These are phyloP conservation scores for Skeletonema menzelii DNA, from an alignment of 108 stramenopile genomes.

Conservation along the genomic window DNA sequence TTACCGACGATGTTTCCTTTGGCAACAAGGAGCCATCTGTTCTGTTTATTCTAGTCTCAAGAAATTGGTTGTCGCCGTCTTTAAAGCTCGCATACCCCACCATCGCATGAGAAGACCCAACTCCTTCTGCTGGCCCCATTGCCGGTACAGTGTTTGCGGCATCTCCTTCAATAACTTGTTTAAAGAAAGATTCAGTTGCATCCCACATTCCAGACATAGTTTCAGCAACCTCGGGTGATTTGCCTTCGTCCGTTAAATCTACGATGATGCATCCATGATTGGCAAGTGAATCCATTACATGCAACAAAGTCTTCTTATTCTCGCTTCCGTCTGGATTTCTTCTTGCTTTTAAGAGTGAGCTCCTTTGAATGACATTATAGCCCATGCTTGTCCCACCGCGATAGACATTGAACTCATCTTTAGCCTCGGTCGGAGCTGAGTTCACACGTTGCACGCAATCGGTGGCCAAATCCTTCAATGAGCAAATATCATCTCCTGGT, in stretches of 20 bases:
- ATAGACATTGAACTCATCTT: conserved; percentile 52
- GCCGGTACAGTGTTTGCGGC: conserved; percentile 41
- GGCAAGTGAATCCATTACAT: conserved; percentile 88
- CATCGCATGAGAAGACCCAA: conserved; percentile 67
- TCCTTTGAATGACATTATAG: conserved; percentile 67
- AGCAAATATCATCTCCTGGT: conserved; percentile 57
- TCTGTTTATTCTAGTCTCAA: conserved; percentile 70
- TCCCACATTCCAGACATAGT: conserved; percentile 71
- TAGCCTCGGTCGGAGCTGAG: conserved; percentile 52
- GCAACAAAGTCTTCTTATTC: conserved; percentile 60
- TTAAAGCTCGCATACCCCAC: conserved; percentile 68
- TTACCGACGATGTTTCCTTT: conserved; percentile 31
- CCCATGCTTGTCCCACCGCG: conserved; percentile 59
- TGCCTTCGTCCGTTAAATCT: conserved; percentile 76
- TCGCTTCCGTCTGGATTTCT: conserved; percentile 66
- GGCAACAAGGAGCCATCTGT: conserved; percentile 57
- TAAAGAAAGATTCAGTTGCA: conserved; percentile 56
- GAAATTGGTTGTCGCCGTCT: conserved; percentile 69
- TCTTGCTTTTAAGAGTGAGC: conserved; percentile 41
- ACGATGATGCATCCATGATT: conserved; percentile 81
- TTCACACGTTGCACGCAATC: conserved; percentile 61
- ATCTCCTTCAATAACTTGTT: conserved; percentile 22
- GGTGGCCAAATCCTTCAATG: conserved; percentile 54
- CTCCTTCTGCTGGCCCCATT: conserved; percentile 54
- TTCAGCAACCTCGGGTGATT: conserved; percentile 46